A percentile compares a stretch with the other conserved stretches of the same genome.
These are phyloP conservation scores for Calonectria crousiana DNA, from an alignment of 2,329 filamentous ascomycete species.

Conservation along the genomic window DNA sequence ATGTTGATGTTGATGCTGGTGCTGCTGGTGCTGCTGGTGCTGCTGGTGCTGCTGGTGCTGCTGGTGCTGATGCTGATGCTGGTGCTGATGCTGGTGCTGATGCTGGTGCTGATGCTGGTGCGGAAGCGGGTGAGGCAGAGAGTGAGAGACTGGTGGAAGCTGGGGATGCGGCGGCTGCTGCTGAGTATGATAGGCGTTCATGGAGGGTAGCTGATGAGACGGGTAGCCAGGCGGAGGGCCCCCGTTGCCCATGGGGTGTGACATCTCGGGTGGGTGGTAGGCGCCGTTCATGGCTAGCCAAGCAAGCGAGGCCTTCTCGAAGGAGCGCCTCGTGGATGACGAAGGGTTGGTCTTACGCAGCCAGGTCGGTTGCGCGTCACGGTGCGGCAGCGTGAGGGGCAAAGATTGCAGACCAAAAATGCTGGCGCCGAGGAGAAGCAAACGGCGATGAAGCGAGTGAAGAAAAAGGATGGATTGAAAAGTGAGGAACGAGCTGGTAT, in stretches of 20 bases:
- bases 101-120: constrained; percentile 30
- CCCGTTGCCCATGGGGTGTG: constrained; percentile 44
- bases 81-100: constrained; percentile 28
- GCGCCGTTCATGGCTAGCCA: constrained; percentile 45
- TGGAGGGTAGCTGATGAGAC: constrained; percentile 34
- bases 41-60: constrained; percentile 33
- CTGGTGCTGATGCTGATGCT: constrained; percentile 38
- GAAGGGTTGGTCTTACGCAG: background rate
- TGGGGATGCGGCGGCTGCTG: constrained; percentile 37
- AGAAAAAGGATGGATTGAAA: constrained; percentile 6
- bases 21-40: too few species aligned
- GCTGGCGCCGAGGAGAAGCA: background rate
- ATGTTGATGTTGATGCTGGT: constrained; percentile 28
- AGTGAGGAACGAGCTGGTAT: constrained; percentile 9
- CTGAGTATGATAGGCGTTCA: constrained; percentile 38
- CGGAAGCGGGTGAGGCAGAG: constrained; percentile 25
- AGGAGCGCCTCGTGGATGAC: background rate
- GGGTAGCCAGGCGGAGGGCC: constrained; percentile 37
- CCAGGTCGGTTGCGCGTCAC: background rate
- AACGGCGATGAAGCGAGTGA: background rate
- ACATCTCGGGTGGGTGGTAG: constrained; percentile 48
- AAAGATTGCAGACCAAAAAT: background rate
- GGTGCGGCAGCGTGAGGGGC: background rate
- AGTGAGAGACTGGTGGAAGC: constrained; percentile 34
- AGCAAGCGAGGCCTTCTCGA: constrained; percentile 2